These are phyloP conservation scores for Leishmania gerbilli DNA, from an alignment of 208 protist species.

Conservation along the genomic window DNA sequence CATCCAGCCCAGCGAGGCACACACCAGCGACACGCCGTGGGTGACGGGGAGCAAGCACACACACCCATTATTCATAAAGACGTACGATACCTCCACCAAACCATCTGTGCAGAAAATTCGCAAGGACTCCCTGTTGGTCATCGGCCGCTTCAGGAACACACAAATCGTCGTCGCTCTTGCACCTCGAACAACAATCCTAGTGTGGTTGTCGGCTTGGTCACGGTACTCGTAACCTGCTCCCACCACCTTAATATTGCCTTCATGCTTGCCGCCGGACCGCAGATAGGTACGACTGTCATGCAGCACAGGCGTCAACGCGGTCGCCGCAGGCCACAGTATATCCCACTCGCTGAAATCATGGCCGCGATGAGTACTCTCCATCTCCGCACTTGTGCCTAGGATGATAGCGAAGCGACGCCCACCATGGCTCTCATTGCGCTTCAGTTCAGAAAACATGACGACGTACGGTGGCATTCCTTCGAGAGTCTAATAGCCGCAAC, in stretches of 20 bases:
- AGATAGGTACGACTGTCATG: conserved; percentile 34
- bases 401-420: conserved; percentile 38
- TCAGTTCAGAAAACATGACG: conserved; percentile 28
- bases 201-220: conserved; percentile 22
- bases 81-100: conserved; percentile 21
- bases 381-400: conserved; percentile 16
- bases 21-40: conserved; percentile 21
- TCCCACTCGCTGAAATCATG: conserved; percentile 31
- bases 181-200: conserved; percentile 29
- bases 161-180: conserved; percentile 17
- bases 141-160: no score
- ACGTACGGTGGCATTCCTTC: conserved; percentile 15
- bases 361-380: conserved; percentile 12
- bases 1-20: conserved; percentile 30
- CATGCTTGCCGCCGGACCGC: conserved; percentile 19
- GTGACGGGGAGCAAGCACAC: conserved; percentile 34
- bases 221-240: conserved; percentile 35
- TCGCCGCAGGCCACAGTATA: conserved; percentile 35
- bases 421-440: conserved; percentile 29
- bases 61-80: conserved; percentile 34
- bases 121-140: conserved; percentile 21
- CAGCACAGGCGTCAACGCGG: conserved; percentile 22
- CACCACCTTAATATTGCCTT: conserved; percentile 32
- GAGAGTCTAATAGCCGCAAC: conserved; percentile 8
- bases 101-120: conserved; percentile 24